Evolutionary conservation across 345 rosid genomes (phyloP).

Genomic region (Rhodomyrtus tomentosa): DNA sequence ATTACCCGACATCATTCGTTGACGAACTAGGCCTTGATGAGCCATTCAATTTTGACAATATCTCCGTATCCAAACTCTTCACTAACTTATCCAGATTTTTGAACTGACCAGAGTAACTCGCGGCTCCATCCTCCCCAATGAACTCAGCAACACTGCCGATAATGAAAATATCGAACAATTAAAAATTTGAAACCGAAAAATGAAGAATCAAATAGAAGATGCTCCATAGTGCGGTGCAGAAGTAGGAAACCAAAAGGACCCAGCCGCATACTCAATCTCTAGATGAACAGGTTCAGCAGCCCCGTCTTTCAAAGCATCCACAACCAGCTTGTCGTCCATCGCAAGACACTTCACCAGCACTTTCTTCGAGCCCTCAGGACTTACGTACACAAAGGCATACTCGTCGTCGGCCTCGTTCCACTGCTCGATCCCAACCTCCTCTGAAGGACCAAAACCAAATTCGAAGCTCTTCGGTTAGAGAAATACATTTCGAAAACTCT

Average conservation of each 20-base stretch:
- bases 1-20: constrained; percentile 5
- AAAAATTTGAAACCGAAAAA: neutral
- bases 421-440: constrained; percentile 63
- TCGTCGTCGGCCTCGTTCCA: constrained; percentile 65
- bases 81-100: constrained; percentile 53
- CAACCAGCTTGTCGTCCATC: constrained; percentile 42
- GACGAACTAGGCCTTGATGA: constrained; percentile 19
- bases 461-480: neutral
- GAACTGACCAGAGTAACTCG: constrained; percentile 46
- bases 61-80: constrained; percentile 25
- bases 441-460: constrained; percentile 16
- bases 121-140: constrained; percentile 22
- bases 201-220: neutral
- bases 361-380: constrained; percentile 38
- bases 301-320: constrained; percentile 51
- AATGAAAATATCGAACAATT: neutral
- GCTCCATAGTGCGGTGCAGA: neutral
- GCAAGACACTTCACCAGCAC: constrained; percentile 59
- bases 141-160: constrained; percentile 43
- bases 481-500: neutral
- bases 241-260: neutral
- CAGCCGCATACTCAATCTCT: constrained; percentile 43
- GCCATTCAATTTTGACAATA: constrained; percentile 34
- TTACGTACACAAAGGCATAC: constrained; percentile 64
- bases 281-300: constrained; percentile 47